Conservation (phyloP, 1,284 basidiomycete species). For the Uromyces viciae-fabae region DNA sequence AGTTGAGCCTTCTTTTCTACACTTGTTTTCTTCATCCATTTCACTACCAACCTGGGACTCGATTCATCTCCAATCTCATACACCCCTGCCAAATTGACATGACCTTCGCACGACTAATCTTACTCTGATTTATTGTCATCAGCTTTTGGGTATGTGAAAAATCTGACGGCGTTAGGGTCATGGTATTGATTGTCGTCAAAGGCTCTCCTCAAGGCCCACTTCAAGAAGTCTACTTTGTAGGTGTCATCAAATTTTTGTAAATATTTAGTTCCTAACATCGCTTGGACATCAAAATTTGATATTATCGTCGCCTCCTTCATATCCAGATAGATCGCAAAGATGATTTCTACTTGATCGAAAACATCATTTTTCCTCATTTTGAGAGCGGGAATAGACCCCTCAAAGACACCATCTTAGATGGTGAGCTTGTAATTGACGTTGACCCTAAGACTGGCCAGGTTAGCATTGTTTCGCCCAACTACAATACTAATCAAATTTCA, state of each 20-base stretch:
- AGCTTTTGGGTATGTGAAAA: constrained; percentile 99
- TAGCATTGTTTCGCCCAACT: constrained; percentile 49
- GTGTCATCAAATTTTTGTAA: not conserved
- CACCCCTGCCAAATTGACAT: not conserved
- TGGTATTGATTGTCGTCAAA: constrained; percentile 71
- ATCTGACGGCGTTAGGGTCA: constrained; percentile 91
- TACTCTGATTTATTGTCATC: constrained; percentile 15
- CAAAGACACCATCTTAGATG: constrained; percentile 80
- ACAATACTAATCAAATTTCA: not conserved
- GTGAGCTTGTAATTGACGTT: constrained; percentile 87
- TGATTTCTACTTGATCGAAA: constrained; percentile 68
- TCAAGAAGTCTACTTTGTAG: constrained; percentile 77
- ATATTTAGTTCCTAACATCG: not conserved
- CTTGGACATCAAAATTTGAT: too few relatives aligned
- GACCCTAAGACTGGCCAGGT: constrained; percentile 71
- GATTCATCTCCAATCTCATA: constrained; percentile 12
- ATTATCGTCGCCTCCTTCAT: constrained; percentile 3
- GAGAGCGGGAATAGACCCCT: constrained; percentile 64
- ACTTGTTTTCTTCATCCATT: not conserved
- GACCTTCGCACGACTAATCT: not conserved
- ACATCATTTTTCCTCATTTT: constrained; percentile 83
- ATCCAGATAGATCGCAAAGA: constrained; percentile 90
- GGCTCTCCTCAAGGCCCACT: constrained; percentile 57
- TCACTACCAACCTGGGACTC: not conserved
- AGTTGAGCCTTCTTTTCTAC: constrained; percentile 62